Conservation (phyloP, 306 rosid species). For the Prunus persica region DNA sequence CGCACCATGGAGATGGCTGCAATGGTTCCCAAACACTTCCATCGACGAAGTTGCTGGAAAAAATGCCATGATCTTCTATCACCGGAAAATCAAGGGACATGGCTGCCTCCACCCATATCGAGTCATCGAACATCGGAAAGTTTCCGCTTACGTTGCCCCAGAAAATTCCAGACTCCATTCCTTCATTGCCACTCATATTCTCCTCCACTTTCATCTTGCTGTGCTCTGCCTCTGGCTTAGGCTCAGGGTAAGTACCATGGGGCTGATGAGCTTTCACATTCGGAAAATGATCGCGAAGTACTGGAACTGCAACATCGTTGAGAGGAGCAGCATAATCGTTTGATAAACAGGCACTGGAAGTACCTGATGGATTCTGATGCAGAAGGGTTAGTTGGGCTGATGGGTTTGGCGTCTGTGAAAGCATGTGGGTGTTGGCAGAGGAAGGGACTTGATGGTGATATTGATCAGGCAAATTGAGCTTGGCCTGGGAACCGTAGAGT, state of each 20-base stretch:
- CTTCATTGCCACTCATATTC: not conserved
- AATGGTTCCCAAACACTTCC: conserved; percentile 42
- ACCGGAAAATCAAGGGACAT: conserved; percentile 60
- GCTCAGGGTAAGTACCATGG: not conserved
- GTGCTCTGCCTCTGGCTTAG: not conserved
- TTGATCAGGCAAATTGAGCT: conserved; percentile 66
- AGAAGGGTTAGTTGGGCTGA: not conserved
- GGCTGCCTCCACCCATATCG: conserved; percentile 72
- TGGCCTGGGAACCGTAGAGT: conserved; percentile 74
- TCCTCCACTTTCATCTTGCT: not conserved
- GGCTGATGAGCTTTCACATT: not conserved
- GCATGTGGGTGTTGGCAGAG: not conserved
- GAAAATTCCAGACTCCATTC: conserved; percentile 17
- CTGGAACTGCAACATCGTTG: not conserved
- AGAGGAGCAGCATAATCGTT: not conserved
- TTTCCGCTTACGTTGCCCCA: conserved; percentile 41
- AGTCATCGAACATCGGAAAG: conserved; percentile 47
- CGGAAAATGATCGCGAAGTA: not conserved
- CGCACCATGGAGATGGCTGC: conserved; percentile 56
- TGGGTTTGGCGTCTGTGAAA: not conserved
- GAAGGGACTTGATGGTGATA: not conserved
- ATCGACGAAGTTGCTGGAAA: conserved; percentile 32
- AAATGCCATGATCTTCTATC: conserved; percentile 26
- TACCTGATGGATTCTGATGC: not conserved
- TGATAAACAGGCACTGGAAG: not conserved